Percentiles rank a stretch among this genome's conserved stretches.
phyloP scores from a whole-genome alignment of 176 grass and related monocot genomes.

The Poa annua region DNA sequence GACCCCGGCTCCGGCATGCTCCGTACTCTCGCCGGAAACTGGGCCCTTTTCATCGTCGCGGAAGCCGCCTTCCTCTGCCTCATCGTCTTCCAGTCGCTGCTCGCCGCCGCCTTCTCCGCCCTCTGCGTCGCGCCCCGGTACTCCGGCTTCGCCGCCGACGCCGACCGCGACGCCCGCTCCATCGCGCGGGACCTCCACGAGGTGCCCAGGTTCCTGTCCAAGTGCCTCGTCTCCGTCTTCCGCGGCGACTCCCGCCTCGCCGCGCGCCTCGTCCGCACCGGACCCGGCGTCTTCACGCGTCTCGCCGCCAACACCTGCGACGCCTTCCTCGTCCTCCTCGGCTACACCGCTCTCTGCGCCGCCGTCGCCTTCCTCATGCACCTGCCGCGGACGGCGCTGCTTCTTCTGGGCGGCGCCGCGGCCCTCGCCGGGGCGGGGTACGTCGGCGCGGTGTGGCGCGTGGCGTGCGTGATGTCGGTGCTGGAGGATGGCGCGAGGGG shows the following conservation, averaged over 20 bases:
- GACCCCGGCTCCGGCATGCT: too few species aligned
- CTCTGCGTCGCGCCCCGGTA: neutral
- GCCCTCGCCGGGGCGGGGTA: neutral
- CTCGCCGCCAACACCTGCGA: neutral
- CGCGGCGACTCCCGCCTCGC: neutral
- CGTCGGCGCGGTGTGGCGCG: constrained; percentile 3
- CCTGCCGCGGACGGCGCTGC: neutral
- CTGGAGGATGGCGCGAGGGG: neutral
- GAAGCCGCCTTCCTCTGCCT: neutral
- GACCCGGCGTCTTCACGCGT: neutral
- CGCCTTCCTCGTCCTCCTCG: constrained; percentile 14
- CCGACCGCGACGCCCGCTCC: neutral
- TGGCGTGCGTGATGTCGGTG: neutral
- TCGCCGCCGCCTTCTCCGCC: neutral
- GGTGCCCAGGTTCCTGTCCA: neutral
- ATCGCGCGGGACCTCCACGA: neutral
- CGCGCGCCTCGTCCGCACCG: neutral
- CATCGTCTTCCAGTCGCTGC: neutral
- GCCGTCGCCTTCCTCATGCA: neutral
- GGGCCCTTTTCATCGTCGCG: neutral
- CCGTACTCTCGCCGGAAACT: neutral
- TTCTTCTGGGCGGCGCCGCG: neutral
- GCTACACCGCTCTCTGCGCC: neutral
- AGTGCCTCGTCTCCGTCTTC: neutral
- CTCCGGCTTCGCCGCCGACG: neutral